Evolutionary conservation across 2,329 filamentous ascomycete genomes (phyloP).

Genomic region (Diaporthe destruens): DNA sequence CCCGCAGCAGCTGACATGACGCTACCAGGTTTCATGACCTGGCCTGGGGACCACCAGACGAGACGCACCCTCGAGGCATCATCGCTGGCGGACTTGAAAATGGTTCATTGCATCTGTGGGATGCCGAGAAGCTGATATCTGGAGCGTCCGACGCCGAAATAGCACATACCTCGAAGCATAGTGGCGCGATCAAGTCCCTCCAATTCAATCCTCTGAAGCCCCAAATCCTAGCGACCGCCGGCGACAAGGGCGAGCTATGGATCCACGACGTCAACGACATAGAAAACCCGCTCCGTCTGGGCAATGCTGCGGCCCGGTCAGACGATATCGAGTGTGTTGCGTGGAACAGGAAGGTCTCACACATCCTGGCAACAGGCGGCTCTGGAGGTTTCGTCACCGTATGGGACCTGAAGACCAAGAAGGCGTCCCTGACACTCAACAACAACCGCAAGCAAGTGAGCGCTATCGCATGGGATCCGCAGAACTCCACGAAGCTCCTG

Average conservation of each 20-base stretch:
- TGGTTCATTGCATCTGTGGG: conserved; percentile 93
- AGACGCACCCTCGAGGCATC: conserved; percentile 84
- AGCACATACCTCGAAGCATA: conserved; percentile 89
- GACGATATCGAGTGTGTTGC: conserved; percentile 97
- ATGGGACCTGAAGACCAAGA: conserved; percentile 98
- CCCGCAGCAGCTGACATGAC: conserved; percentile 34
- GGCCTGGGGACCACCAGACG: conserved; percentile 88
- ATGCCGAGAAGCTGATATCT: conserved; percentile 77
- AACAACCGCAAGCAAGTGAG: conserved; percentile 95
- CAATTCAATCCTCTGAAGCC: conserved; percentile 96
- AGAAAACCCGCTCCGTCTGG: conserved; percentile 87
- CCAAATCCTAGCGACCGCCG: conserved; percentile 91
- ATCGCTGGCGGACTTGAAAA: conserved; percentile 97
- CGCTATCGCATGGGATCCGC: conserved; percentile 96
- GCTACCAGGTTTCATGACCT: conserved; percentile 89
- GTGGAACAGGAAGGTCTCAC: conserved; percentile 98
- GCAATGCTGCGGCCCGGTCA: conserved; percentile 86
- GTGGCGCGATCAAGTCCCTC: conserved; percentile 89
- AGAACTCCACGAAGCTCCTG: conserved; percentile 92
- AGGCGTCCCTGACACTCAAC: conserved; percentile 95
- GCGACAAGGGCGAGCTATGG: conserved; percentile 95
- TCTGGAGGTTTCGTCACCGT: conserved; percentile 96
- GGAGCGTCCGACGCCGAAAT: conserved; percentile 80
- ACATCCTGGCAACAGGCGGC: conserved; percentile 95
- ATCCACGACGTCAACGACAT: conserved; percentile 95